A percentile compares a stretch with the other conserved stretches of the same genome.
These are phyloP conservation scores for Aspergillus incahuasiensis DNA, from an alignment of 495 filamentous ascomycete species.

Conservation along the genomic window DNA sequence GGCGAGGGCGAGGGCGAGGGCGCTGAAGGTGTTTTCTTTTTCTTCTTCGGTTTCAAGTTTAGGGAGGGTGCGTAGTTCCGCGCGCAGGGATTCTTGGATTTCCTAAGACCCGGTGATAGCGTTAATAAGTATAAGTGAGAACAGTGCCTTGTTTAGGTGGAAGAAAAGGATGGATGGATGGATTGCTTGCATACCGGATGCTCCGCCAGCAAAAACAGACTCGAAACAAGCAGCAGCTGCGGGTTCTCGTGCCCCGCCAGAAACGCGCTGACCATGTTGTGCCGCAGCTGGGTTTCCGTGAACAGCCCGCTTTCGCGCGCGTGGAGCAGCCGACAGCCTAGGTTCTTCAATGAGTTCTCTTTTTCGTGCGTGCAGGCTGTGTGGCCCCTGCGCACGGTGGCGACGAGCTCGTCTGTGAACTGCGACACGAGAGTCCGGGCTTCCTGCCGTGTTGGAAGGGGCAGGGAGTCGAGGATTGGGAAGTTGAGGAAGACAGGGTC, in stretches of 20 bases:
- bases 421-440: slow-evolving; percentile 2
- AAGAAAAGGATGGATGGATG: neutral
- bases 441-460: neutral
- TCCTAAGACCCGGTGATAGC: neutral
- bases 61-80: neutral
- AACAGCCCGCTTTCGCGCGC: slow-evolving; percentile 4
- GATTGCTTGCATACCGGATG: slow-evolving; percentile 15
- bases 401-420: slow-evolving; percentile 8
- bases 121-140: neutral
- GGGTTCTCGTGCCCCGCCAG: slow-evolving; percentile 39
- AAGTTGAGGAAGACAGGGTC: slow-evolving; percentile 37
- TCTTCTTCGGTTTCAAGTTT: neutral
- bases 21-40: neutral
- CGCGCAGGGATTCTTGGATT: neutral
- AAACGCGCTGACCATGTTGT: slow-evolving; percentile 32
- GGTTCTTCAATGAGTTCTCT: neutral
- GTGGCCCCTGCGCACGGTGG: neutral
- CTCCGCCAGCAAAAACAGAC: slow-evolving; percentile 31
- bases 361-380: neutral
- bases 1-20: slow-evolving; percentile 16
- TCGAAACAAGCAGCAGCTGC: slow-evolving; percentile 27
- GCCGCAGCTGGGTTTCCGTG: slow-evolving; percentile 24
- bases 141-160: neutral
- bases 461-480: slow-evolving; percentile 26
- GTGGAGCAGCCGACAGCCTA: slow-evolving; percentile 4